Percentiles rank a stretch among this genome's conserved stretches.
These are phyloP conservation scores for Syzygium aromaticum DNA, from an alignment of 345 rosid species.

Conservation along the genomic window DNA sequence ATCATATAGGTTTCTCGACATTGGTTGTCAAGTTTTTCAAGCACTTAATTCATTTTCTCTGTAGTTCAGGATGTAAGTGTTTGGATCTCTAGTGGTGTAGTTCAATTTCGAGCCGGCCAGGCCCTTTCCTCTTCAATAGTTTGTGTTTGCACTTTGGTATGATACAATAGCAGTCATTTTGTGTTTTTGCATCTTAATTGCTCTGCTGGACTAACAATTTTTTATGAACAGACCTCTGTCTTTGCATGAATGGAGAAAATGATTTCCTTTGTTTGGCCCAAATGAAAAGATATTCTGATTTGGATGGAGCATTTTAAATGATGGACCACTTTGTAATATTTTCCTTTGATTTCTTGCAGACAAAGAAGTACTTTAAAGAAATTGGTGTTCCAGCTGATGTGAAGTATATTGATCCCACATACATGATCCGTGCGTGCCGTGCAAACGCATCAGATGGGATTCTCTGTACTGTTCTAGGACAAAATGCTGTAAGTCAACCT, in stretches of 20 bases:
- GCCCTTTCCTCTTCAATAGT: neutral
- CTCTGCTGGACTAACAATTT: neutral
- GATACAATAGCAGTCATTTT: neutral
- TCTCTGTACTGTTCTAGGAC: constrained; percentile 92
- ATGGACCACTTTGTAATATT: neutral
- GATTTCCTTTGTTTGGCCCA: neutral
- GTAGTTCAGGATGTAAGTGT: neutral
- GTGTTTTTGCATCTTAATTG: neutral
- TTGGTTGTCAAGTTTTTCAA: neutral
- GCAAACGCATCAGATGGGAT: constrained; percentile 98
- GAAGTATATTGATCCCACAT: constrained; percentile 94
- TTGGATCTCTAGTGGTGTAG: neutral
- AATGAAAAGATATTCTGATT: neutral
- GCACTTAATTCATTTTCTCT: neutral
- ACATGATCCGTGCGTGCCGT: constrained; percentile 92
- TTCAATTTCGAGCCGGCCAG: neutral
- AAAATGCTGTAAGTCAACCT: constrained; percentile 73
- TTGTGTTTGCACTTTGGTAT: neutral
- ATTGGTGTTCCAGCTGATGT: constrained; percentile 64
- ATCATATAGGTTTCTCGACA: neutral
- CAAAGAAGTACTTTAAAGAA: constrained; percentile 67
- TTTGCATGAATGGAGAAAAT: neutral
- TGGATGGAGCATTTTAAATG: neutral
- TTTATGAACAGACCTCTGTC: neutral
- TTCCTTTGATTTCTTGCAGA: constrained; percentile 30